Conservation (phyloP, 2,329 filamentous ascomycete genomes). For the Penicillium concentricum region DNA sequence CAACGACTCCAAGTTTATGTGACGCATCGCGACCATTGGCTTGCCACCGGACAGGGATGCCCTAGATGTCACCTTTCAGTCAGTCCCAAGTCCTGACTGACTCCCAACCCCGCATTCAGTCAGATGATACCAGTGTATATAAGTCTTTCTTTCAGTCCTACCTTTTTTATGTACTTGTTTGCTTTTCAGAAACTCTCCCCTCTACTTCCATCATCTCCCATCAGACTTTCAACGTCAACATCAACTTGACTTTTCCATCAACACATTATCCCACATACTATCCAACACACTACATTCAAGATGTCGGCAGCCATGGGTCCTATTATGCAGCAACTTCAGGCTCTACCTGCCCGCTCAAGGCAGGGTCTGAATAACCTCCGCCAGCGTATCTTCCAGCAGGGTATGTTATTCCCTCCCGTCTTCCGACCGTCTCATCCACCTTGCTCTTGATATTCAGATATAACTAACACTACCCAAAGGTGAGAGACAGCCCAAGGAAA, state of each 20-base stretch:
- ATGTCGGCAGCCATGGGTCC: constrained; percentile 27
- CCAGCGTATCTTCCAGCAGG: constrained; percentile 27
- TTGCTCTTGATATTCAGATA: not conserved
- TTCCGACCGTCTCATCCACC: not conserved
- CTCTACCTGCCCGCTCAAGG: constrained; percentile 23
- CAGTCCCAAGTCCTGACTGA: constrained; percentile 9
- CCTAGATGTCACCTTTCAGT: constrained; percentile 20
- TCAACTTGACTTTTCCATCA: constrained; percentile 3
- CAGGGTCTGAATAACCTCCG: constrained; percentile 26
- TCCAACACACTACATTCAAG: not conserved
- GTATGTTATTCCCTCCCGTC: constrained; percentile 10
- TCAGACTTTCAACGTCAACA: not conserved
- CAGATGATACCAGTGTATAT: constrained; percentile 24
- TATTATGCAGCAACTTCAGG: constrained; percentile 21
- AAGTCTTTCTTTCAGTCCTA: not conserved
- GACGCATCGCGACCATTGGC: constrained; percentile 2
- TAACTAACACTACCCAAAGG: constrained; percentile 16
- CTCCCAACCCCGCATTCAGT: constrained; percentile 24
- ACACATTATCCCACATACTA: not conserved
- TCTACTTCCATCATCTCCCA: constrained; percentile 2
- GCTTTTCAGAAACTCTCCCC: not conserved
- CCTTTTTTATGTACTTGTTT: not conserved
- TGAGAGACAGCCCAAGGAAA: constrained; percentile 30
- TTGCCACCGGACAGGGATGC: constrained; percentile 19
- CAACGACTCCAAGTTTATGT: not conserved